A percentile compares a stretch with the other conserved stretches of the same genome.
Evolutionary conservation across 176 grass and related monocot genomes (phyloP).

Genomic region (Eragrostis nindensis): DNA sequence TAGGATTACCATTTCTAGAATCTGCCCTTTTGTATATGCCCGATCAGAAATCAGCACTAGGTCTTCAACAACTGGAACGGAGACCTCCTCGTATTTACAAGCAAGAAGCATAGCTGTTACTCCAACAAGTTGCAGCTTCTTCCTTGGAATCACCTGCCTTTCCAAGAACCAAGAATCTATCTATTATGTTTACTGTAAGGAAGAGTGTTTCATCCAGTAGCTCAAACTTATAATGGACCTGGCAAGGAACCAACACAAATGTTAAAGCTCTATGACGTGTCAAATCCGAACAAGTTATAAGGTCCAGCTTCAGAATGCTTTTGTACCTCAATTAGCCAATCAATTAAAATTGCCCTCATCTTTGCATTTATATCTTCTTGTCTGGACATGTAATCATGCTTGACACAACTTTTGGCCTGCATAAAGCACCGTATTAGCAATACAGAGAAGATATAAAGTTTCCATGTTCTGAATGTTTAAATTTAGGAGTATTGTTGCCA

Average conservation of each 20-base stretch:
- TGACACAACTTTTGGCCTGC: slow-evolving; percentile 62
- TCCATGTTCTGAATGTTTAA: slow-evolving; percentile 12
- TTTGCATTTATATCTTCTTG: slow-evolving; percentile 87
- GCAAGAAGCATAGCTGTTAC: slow-evolving; percentile 95
- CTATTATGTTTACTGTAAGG: slow-evolving; percentile 92
- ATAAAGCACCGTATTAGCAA: slow-evolving; percentile 36
- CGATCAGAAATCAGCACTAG: slow-evolving; percentile 74
- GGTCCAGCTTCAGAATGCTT: neutral
- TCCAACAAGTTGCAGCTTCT: slow-evolving; percentile 90
- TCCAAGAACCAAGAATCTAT: slow-evolving; percentile 89
- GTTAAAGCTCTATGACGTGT: slow-evolving; percentile 1
- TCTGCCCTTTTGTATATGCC: slow-evolving; percentile 66
- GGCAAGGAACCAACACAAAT: slow-evolving; percentile 29
- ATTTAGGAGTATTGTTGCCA: neutral
- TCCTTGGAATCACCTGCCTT: slow-evolving; percentile 67
- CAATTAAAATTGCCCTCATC: slow-evolving; percentile 91
- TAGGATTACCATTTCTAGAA: slow-evolving; percentile 87
- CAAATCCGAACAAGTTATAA: neutral
- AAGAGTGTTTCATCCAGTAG: slow-evolving; percentile 92
- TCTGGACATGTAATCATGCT: slow-evolving; percentile 78
- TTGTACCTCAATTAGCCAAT: slow-evolving; percentile 91
- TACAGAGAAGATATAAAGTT: slow-evolving; percentile 20
- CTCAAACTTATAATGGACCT: slow-evolving; percentile 97
- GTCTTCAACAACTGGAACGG: slow-evolving; percentile 91
- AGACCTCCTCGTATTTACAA: slow-evolving; percentile 90